These are phyloP conservation scores for Aspergillus olivimuriae DNA, from an alignment of 495 filamentous ascomycete species.

Conservation along the genomic window DNA sequence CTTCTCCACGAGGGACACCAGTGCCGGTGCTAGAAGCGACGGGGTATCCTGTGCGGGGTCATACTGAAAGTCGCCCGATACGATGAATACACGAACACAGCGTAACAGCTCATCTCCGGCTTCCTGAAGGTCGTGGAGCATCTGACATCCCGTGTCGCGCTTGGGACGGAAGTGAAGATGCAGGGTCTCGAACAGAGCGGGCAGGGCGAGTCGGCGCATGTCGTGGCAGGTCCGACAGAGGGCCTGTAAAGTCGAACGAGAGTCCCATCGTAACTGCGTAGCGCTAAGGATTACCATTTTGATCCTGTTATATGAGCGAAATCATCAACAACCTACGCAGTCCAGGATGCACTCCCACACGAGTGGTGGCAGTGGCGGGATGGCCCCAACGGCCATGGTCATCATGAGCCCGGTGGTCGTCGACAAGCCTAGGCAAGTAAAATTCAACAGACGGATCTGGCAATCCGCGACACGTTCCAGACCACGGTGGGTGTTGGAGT, in stretches of 20 bases:
- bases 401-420: no score
- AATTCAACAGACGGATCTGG: no score
- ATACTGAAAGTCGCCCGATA: neutral
- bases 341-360: neutral
- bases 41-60: neutral
- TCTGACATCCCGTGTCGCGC: constrained; percentile 1
- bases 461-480: no score
- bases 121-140: neutral
- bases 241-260: neutral
- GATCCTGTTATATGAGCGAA: neutral
- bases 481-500: no score
- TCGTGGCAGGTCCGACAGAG: neutral
- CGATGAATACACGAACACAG: neutral
- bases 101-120: constrained; percentile 1
- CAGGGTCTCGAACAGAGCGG: neutral
- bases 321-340: neutral
- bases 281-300: neutral
- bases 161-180: neutral
- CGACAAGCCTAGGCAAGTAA: no score
- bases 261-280: constrained; percentile 2
- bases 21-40: neutral
- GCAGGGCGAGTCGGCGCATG: neutral
- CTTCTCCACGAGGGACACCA: neutral
- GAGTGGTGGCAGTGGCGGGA: neutral
- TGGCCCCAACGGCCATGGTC: neutral